Conservation (phyloP, 78 protist species). For the Guillardia theta region DNA sequence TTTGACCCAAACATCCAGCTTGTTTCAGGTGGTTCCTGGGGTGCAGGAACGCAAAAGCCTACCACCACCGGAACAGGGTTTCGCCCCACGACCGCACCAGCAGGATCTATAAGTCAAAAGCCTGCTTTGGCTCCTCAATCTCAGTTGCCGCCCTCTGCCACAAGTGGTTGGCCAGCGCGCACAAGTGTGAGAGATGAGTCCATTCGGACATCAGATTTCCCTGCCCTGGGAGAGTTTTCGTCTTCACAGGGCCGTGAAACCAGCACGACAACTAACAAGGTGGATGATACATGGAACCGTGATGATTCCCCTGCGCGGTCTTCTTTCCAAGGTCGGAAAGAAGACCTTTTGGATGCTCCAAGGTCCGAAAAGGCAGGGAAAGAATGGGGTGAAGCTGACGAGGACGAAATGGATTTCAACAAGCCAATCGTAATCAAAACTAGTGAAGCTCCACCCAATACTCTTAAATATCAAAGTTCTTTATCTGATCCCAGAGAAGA, state of each 20-base stretch:
- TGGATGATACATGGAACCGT: no score
- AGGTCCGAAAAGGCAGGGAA: no score
- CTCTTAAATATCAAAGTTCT: no score
- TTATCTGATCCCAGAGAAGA: neutral
- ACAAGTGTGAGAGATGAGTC: neutral
- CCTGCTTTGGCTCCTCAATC: neutral
- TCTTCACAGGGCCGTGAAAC: no score
- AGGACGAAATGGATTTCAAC: neutral
- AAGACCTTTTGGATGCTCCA: no score
- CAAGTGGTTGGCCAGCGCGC: neutral
- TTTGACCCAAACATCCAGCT: constrained; percentile 15
- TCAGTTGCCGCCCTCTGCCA: neutral
- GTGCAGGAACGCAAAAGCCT: neutral
- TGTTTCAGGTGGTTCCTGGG: constrained; percentile 8
- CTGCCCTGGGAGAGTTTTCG: neutral
- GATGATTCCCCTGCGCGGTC: no score
- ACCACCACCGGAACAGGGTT: no score
- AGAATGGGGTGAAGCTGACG: neutral
- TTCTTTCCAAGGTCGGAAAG: neutral
- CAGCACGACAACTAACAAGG: no score
- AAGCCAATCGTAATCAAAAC: neutral
- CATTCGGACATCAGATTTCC: neutral
- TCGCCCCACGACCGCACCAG: no score
- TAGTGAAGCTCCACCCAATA: neutral
- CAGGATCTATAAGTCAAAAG: no score